Evolutionary conservation across 2,329 filamentous ascomycete genomes (phyloP).

Genomic region (Nemania sp.): DNA sequence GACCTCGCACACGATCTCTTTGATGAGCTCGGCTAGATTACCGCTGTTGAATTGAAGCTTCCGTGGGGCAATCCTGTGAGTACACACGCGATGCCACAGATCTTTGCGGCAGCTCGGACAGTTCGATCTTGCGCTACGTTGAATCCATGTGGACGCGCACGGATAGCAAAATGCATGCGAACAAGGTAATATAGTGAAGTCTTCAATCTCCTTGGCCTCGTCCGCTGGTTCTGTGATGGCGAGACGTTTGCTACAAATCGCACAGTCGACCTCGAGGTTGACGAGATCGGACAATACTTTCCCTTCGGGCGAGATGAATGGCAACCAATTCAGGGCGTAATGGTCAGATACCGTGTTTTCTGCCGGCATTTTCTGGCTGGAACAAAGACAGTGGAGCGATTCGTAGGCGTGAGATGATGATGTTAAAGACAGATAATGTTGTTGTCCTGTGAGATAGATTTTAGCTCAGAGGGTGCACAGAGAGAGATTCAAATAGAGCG

Average conservation of each 20-base stretch:
- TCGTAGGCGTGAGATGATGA: too few species aligned
- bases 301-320: not conserved
- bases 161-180: not conserved
- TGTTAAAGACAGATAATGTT: not conserved
- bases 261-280: not conserved
- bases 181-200: conserved; percentile 3
- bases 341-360: conserved; percentile 1
- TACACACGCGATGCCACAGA: too few species aligned
- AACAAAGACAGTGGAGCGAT: too few species aligned
- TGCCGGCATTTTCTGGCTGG: not conserved
- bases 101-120: conserved; percentile 20
- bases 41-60: too few species aligned
- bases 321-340: conserved; percentile 17
- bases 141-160: not conserved
- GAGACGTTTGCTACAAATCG: conserved; percentile 3
- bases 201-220: not conserved
- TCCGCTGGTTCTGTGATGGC: not conserved
- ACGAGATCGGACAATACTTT: not conserved
- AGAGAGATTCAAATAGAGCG: not conserved
- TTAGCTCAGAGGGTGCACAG: not conserved
- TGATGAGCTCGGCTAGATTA: too few species aligned
- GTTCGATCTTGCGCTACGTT: rapidly evolving
- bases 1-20: too few species aligned
- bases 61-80: too few species aligned
- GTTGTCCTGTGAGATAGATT: not conserved